These are phyloP conservation scores for Bolboschoenus planiculmis DNA, from an alignment of 176 grass and related monocot species.

Conservation along the genomic window DNA sequence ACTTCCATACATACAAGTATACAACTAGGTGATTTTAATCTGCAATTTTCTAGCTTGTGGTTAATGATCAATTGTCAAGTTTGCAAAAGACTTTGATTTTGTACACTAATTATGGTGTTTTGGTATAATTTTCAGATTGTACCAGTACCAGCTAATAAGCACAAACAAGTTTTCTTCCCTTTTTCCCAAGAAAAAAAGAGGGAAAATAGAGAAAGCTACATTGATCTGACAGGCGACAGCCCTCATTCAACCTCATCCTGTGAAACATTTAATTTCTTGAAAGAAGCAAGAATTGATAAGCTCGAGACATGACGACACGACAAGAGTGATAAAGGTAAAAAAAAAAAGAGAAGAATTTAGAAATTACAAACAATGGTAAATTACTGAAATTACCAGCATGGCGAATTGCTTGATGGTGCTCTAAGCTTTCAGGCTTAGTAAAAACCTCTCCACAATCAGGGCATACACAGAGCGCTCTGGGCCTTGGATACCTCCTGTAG, in stretches of 20 bases:
- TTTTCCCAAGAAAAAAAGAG: neutral
- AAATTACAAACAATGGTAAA: conserved; percentile 2
- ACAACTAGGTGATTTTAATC: too few species aligned
- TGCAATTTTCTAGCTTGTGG: neutral
- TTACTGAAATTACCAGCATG: conserved; percentile 48
- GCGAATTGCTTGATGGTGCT: conserved; percentile 70
- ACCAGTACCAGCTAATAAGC: neutral
- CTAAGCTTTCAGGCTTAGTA: conserved; percentile 71
- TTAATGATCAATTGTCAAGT: neutral
- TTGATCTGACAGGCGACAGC: neutral
- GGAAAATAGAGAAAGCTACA: neutral
- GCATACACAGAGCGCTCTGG: conserved; percentile 56
- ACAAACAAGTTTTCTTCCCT: neutral
- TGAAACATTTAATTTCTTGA: conserved; percentile 18
- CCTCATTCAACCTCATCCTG: conserved; percentile 2
- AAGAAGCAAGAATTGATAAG: neutral
- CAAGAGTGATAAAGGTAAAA: neutral
- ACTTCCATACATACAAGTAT: neutral
- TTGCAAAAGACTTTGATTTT: neutral
- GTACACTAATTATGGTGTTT: neutral
- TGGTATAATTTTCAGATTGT: neutral
- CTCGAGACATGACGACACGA: neutral
- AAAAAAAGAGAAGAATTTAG: neutral
- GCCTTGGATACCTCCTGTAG: conserved; percentile 60
- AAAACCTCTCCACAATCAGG: conserved; percentile 83